phyloP scores from a whole-genome alignment of 768 basidiomycete genomes.

The Tylopilus balloui region DNA sequence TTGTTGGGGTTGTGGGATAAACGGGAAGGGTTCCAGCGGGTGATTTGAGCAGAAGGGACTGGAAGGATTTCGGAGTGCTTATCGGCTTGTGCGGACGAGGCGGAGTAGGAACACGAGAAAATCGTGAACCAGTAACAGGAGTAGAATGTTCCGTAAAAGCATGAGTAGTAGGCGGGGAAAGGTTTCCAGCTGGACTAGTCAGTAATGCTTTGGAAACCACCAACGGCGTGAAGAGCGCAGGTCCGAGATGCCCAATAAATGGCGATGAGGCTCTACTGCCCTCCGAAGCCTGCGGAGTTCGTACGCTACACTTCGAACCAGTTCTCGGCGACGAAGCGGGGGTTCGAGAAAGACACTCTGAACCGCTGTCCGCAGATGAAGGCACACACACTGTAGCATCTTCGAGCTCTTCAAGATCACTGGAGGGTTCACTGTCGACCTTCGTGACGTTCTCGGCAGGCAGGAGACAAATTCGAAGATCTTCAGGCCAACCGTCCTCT shows the following conservation, averaged over 20 bases:
- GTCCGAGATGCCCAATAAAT: slow-evolving; percentile 26
- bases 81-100: slow-evolving; percentile 35
- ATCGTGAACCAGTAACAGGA: slow-evolving; percentile 19
- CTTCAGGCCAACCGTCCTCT: slow-evolving; percentile 49
- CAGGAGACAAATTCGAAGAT: slow-evolving; percentile 36
- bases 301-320: slow-evolving; percentile 3
- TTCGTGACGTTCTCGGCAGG: not conserved
- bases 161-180: slow-evolving; percentile 2
- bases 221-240: slow-evolving; percentile 23
- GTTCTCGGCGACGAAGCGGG: slow-evolving; percentile 10
- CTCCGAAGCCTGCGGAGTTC: not conserved
- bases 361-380: slow-evolving; percentile 1
- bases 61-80: slow-evolving; percentile 30
- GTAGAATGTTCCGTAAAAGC: slow-evolving; percentile 24
- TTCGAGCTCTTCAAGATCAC: slow-evolving; percentile 23
- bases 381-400: slow-evolving; percentile 6
- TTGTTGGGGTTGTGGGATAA: slow-evolving; percentile 26
- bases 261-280: slow-evolving; percentile 11
- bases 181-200: slow-evolving; percentile 1
- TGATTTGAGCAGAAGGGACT: slow-evolving; percentile 27
- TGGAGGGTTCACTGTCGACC: slow-evolving; percentile 21
- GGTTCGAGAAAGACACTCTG: slow-evolving; percentile 8
- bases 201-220: not conserved
- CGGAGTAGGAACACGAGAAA: slow-evolving; percentile 29
- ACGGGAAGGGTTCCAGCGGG: slow-evolving; percentile 27